These are phyloP conservation scores for Penicillium fuscoglaucum DNA, from an alignment of 2,329 filamentous ascomycete species.

Conservation along the genomic window DNA sequence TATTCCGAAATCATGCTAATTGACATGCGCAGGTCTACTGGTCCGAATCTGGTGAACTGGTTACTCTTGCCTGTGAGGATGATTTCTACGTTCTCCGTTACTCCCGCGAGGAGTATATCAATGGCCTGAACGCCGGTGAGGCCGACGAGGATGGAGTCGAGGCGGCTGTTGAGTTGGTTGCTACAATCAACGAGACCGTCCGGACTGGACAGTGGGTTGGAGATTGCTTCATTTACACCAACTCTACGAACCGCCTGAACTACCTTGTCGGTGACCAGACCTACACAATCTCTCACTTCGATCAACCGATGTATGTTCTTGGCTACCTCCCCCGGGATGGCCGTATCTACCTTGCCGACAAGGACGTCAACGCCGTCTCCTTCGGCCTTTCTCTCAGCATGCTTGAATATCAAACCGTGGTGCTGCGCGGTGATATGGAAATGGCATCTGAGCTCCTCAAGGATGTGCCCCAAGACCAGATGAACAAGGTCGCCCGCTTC, in stretches of 20 bases:
- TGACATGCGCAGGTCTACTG: slow-evolving; percentile 74
- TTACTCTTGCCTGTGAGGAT: slow-evolving; percentile 90
- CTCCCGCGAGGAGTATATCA: slow-evolving; percentile 82
- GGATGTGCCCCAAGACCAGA: slow-evolving; percentile 84
- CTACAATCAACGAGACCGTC: slow-evolving; percentile 89
- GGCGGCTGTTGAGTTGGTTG: slow-evolving; percentile 92
- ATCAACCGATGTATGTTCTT: slow-evolving; percentile 90
- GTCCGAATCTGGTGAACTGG: slow-evolving; percentile 94
- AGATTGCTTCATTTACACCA: slow-evolving; percentile 99
- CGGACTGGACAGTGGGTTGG: slow-evolving; percentile 97
- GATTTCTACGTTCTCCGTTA: slow-evolving; percentile 92
- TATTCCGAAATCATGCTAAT: slow-evolving; percentile 15
- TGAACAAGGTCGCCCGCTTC: slow-evolving; percentile 98
- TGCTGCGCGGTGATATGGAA: slow-evolving; percentile 91
- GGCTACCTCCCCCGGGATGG: slow-evolving; percentile 95
- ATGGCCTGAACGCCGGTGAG: slow-evolving; percentile 76
- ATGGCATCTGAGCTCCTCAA: slow-evolving; percentile 80
- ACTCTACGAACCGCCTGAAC: slow-evolving; percentile 92
- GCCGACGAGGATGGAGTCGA: slow-evolving; percentile 92
- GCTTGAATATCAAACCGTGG: slow-evolving; percentile 94
- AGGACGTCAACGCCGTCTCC: slow-evolving; percentile 88
- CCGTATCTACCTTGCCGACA: slow-evolving; percentile 92
- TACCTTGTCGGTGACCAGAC: slow-evolving; percentile 98
- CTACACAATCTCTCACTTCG: slow-evolving; percentile 96
- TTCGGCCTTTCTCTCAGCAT: slow-evolving; percentile 89